These are phyloP conservation scores for Thielaviopsis populi DNA, from an alignment of 2,329 filamentous ascomycete species.

Conservation along the genomic window DNA sequence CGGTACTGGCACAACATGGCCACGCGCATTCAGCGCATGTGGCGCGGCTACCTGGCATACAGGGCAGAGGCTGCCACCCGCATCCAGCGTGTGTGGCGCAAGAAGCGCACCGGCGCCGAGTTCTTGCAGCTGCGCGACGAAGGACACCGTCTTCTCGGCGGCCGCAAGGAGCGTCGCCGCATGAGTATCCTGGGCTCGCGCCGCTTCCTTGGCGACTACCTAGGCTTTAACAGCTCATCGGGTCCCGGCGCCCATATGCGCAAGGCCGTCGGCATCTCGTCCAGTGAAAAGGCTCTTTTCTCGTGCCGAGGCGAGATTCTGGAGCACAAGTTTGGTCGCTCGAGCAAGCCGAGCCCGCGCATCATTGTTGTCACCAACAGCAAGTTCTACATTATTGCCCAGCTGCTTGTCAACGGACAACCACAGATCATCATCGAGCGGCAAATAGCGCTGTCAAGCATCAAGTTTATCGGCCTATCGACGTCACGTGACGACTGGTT, in stretches of 20 bases:
- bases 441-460: slow-evolving; percentile 66
- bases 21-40: slow-evolving; percentile 89
- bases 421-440: slow-evolving; percentile 69
- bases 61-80: slow-evolving; percentile 81
- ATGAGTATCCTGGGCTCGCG: slow-evolving; percentile 86
- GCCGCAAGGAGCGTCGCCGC: slow-evolving; percentile 77
- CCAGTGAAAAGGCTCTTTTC: slow-evolving; percentile 66
- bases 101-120: slow-evolving; percentile 79
- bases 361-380: slow-evolving; percentile 71
- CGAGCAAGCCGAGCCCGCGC: slow-evolving; percentile 80
- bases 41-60: slow-evolving; percentile 90
- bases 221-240: slow-evolving; percentile 66
- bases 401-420: slow-evolving; percentile 68
- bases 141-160: slow-evolving; percentile 66
- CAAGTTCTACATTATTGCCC: slow-evolving; percentile 79
- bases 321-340: slow-evolving; percentile 89
- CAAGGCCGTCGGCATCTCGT: slow-evolving; percentile 52
- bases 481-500: slow-evolving; percentile 92
- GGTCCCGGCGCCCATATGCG: slow-evolving; percentile 73
- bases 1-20: slow-evolving; percentile 99
- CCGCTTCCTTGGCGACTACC: slow-evolving; percentile 86
- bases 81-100: slow-evolving; percentile 91
- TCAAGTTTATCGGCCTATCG: slow-evolving; percentile 75
- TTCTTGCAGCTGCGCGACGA: slow-evolving; percentile 78
- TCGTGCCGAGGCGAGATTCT: slow-evolving; percentile 83